Conservation (phyloP, 2,329 filamentous ascomycete genomes). For the Exophiala spinifera region DNA sequence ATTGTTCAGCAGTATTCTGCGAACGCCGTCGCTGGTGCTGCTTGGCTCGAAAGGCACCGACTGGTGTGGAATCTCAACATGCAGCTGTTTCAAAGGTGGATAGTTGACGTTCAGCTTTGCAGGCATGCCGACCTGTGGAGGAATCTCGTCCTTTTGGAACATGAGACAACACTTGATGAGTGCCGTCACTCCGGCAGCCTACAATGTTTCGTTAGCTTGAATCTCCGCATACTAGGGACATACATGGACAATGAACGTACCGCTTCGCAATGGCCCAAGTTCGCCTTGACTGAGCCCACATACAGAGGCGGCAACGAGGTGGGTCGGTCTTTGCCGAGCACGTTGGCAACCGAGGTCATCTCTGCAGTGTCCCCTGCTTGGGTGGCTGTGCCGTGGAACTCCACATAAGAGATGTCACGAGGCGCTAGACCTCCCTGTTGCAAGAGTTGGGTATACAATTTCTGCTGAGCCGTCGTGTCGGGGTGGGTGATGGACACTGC, state of each 20-base stretch:
- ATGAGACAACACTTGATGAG: conserved; percentile 25
- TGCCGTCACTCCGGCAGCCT: conserved; percentile 28
- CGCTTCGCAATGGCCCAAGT: conserved; percentile 31
- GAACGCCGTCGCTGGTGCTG: conserved; percentile 34
- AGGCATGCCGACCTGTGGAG: conserved; percentile 29
- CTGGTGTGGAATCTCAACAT: conserved; percentile 20
- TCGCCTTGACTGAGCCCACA: conserved; percentile 32
- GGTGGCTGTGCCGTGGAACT: conserved; percentile 28
- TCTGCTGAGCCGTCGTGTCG: conserved; percentile 13
- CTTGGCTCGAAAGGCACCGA: conserved; percentile 42
- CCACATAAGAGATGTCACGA: conserved; percentile 20
- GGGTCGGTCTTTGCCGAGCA: conserved; percentile 14
- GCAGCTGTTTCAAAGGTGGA: conserved; percentile 44
- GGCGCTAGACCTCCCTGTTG: conserved; percentile 13
- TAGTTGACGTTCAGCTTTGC: conserved; percentile 47
- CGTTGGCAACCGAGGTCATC: conserved; percentile 27
- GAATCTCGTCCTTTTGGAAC: conserved; percentile 30
- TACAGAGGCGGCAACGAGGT: conserved; percentile 9
- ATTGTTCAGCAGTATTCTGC: conserved; percentile 57
- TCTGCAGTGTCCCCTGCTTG: conserved; percentile 28
- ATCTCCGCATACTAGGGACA: too few species aligned
- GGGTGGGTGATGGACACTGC: conserved; percentile 28
- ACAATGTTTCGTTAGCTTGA: too few species aligned
- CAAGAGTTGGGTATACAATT: conserved; percentile 19
- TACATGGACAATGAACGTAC: too few species aligned